Evolutionary conservation across 352 stramenopile genomes (phyloP), one percentile per base, ranked within the genome.

Genomic region (Phytopythium sindhum): DNA sequence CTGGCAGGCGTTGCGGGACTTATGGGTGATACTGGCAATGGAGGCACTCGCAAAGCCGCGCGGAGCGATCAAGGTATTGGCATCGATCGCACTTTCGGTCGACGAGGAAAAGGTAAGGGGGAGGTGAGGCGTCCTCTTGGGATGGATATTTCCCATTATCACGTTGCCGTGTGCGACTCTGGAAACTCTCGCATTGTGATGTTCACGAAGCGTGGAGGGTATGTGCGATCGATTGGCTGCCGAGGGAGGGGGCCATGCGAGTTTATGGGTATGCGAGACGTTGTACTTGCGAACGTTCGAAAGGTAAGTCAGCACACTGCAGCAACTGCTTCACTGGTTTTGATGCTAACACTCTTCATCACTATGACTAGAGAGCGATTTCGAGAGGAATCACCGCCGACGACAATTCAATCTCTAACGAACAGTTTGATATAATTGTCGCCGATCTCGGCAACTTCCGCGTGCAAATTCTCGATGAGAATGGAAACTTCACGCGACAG

Each of bases 351-450:
- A 28, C n/a, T 65, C 50, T 54, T 54, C 2, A 3, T 60, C 26
- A 39, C 19, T 65, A 31, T 24, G 24, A 11, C 15, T 35, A 90
- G 80, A 68, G 76, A 6, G 81, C 65, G 2, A 63, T 88, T 10
- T 72, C 66, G 15, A 67, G 82, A n/a, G 80, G 76, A 0, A 15
- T 86, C 23, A 47, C 55, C 19, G 21, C 50, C n/a, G 65, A 77
- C 52, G 73, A 70, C 12, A 73, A 64, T 15, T 64, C 56, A 2
- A 66, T 90, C 45, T 71, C 76, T 19, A 91, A 77, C 39, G 84
- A 93, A 50, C 77, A 88, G 31, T 93, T 93, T 55, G 80, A 91
- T 23, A 74, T 83, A 28, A 69, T 90, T 24, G 73, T 87, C 15
- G 84, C 84, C 8, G 84, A 92, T 29, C 64, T 73, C 24, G 84